phyloP scores from a whole-genome alignment of 2,329 filamentous ascomycete genomes.

The Diplodia scrobiculata region DNA sequence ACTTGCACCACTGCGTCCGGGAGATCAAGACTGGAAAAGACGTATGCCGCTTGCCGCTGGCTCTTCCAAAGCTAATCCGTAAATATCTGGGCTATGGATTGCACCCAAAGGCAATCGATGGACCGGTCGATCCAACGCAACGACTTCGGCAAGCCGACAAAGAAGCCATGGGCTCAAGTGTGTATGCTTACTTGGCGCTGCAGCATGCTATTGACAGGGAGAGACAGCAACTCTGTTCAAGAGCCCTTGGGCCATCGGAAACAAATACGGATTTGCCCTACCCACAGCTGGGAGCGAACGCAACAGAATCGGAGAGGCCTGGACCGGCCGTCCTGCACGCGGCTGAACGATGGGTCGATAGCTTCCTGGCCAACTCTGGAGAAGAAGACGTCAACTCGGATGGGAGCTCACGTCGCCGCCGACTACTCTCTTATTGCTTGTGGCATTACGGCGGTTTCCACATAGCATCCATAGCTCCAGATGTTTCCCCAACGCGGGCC shows the following conservation, averaged over 20 bases:
- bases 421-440: not conserved
- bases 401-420: not conserved
- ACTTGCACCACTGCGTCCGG: not conserved
- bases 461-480: not conserved
- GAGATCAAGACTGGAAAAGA: not conserved
- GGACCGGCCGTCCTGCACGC: not conserved
- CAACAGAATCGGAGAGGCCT: not conserved
- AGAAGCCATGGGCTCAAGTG: not conserved
- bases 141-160: not conserved
- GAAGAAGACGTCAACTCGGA: not conserved
- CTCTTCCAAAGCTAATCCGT: not conserved
- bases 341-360: not conserved
- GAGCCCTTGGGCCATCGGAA: not conserved
- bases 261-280: not conserved
- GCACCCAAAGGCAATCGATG: not conserved
- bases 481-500: not conserved
- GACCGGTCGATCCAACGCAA: not conserved
- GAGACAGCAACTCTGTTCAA: not conserved
- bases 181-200: slow-evolving; percentile 4
- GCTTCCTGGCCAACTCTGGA: not conserved
- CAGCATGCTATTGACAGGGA: not conserved
- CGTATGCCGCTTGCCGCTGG: not conserved
- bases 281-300: not conserved
- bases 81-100: not conserved
- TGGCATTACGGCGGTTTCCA: not conserved